Base-by-base conservation (phyloP, 148 eudicot species). In the Gaultheria prostrata region DNA sequence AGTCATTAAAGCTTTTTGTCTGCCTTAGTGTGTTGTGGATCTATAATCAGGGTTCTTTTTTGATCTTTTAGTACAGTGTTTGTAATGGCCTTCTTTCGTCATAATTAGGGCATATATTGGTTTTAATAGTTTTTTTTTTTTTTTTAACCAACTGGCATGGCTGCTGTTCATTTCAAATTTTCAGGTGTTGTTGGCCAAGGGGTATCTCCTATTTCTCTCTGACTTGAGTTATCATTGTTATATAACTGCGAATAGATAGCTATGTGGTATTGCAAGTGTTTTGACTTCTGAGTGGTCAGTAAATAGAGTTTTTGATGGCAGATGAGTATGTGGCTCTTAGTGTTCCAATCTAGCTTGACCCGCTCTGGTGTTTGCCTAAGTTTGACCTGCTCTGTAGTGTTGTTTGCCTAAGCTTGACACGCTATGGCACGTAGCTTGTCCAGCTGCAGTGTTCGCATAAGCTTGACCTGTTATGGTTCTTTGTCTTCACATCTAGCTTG, bases 231-330 rank as follows among this genome's bases (percentile, higher is more conserved):
- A 20, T 4, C 20, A 54, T 54, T 18, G 7, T 6, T 56, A 56
- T 56, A 18, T 18, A 56, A 56, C 18, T 21, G n/a, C 6, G 18
- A 33, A 28, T 12, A 32, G 33, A 30, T 33, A 28, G 46, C 4
- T 30, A 20, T 43, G 78, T 74, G 78, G 15, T 21, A 18, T 43
- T 45, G 20, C 18, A 75, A 72, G n/a, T 17, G 33, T 46, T 75
- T 26, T 4, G 43, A 39, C 43, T 39, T 39, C 43, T 46, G 18
- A 45, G 54, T 75, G 48, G 15, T 46, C 20, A 1, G 12, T 15
- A 74, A 39, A 18, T 20, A 45, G 77, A 75, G 30, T 75, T 46
- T 75, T 7, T 46, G 78, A 75, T 71, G 75, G 51, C 53, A 74
- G 15, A 21, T 74, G 77, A 12, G 54, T 39, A 76, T 49, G 8